A percentile compares a stretch with the other conserved stretches of the same genome.
phyloP scores from a whole-genome alignment of 768 basidiomycete genomes.

The Pleurotus eryngii region DNA sequence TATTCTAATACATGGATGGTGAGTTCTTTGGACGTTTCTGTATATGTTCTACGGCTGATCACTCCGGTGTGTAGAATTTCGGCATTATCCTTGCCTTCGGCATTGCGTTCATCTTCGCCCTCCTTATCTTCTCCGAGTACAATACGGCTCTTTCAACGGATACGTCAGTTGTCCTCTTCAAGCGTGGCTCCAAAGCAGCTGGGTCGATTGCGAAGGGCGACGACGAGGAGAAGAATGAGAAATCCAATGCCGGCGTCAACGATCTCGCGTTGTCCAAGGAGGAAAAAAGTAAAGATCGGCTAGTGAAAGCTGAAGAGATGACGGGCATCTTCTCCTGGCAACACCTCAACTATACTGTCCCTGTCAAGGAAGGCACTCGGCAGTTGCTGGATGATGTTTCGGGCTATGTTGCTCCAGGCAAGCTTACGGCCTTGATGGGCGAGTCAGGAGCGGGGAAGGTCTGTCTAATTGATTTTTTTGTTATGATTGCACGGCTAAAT shows the following conservation, averaged over 20 bases:
- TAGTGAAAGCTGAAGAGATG: constrained; percentile 16
- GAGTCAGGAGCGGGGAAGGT: constrained; percentile 47
- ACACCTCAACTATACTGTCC: constrained; percentile 63
- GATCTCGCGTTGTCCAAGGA: neutral
- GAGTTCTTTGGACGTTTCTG: constrained; percentile 12
- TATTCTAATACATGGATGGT: constrained; percentile 42
- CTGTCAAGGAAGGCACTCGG: constrained; percentile 38
- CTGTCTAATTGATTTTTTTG: constrained; percentile 21
- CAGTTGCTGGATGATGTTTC: constrained; percentile 68
- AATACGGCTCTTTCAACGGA: constrained; percentile 37
- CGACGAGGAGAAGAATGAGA: constrained; percentile 28
- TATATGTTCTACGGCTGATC: constrained; percentile 32
- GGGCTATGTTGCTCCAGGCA: constrained; percentile 81
- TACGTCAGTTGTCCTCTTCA: constrained; percentile 54
- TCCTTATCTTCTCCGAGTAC: constrained; percentile 59
- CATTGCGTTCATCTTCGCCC: constrained; percentile 46
- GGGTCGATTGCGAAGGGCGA: constrained; percentile 29
- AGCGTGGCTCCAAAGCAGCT: constrained; percentile 45
- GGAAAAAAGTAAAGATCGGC: constrained; percentile 9
- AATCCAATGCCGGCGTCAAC: constrained; percentile 21
- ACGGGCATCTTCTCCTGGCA: constrained; percentile 80
- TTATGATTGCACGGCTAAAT: constrained; percentile 48
- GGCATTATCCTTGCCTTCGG: constrained; percentile 71
- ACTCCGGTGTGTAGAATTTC: constrained; percentile 59
- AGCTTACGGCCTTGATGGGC: constrained; percentile 59